phyloP scores from a whole-genome alignment of 2,329 filamentous ascomycete species.

The Dichotomopilus funicola region DNA sequence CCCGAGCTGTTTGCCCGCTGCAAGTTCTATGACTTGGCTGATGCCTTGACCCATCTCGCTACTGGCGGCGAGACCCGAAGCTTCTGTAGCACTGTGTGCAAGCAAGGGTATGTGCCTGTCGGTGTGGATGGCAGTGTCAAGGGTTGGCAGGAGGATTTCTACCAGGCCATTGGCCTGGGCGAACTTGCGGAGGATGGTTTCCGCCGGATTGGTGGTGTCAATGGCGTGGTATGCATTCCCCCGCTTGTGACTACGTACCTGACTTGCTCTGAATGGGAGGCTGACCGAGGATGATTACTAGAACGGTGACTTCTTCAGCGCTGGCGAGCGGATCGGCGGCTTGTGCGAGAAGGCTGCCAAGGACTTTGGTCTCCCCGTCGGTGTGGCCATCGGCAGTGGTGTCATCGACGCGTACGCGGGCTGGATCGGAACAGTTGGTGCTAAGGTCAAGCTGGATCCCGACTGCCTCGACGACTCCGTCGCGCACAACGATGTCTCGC shows the following conservation, averaged over 20 bases:
- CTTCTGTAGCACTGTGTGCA: conserved; percentile 94
- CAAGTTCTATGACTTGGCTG: conserved; percentile 94
- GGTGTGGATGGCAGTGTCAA: conserved; percentile 95
- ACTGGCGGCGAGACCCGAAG: conserved; percentile 87
- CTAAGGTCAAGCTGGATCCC: conserved; percentile 72
- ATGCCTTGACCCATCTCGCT: conserved; percentile 89
- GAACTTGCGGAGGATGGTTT: conserved; percentile 83
- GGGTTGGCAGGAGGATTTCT: conserved; percentile 96
- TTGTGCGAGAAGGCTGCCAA: conserved; percentile 76
- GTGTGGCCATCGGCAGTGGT: conserved; percentile 88
- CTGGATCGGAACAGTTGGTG: conserved; percentile 98
- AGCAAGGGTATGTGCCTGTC: conserved; percentile 95
- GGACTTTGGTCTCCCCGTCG: conserved; percentile 77
- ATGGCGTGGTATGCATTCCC: conserved; percentile 76
- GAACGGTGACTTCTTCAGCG: conserved; percentile 88
- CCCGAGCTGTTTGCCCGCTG: conserved; percentile 81
- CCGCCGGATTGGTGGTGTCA: conserved; percentile 86
- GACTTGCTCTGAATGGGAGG: not conserved
- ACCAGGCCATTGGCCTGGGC: conserved; percentile 75
- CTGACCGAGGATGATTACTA: conserved; percentile 35
- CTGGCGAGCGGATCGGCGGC: conserved; percentile 81
- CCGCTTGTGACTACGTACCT: conserved; percentile 23
- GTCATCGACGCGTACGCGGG: conserved; percentile 98
- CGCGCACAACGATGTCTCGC: conserved; percentile 77
- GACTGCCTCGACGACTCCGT: conserved; percentile 61